phyloP scores from a whole-genome alignment of 2,329 filamentous ascomycete genomes.

The Berkeleyomyces basicola region DNA sequence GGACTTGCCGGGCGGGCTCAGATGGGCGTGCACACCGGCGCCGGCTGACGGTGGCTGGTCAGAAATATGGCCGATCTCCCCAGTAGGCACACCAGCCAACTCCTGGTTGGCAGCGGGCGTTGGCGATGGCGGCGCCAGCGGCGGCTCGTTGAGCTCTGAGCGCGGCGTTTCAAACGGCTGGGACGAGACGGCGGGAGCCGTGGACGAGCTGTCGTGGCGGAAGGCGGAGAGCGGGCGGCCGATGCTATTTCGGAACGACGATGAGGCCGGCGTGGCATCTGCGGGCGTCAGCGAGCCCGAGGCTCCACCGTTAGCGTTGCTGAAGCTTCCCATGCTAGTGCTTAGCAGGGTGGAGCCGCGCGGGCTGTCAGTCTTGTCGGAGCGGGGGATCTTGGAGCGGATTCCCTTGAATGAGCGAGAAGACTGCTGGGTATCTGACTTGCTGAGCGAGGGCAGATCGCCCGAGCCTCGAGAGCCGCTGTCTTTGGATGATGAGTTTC shows the following conservation, averaged over 20 bases:
- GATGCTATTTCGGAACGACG: slow-evolving; percentile 15
- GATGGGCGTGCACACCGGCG: slow-evolving; percentile 38
- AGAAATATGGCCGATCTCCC: slow-evolving; percentile 88
- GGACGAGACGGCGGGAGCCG: slow-evolving; percentile 15
- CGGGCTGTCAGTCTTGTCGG: slow-evolving; percentile 60
- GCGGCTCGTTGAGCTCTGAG: slow-evolving; percentile 8
- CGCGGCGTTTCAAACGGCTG: not conserved
- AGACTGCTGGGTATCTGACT: slow-evolving; percentile 86
- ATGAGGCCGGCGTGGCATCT: slow-evolving; percentile 14
- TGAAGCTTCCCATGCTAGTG: slow-evolving; percentile 34
- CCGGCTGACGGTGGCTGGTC: slow-evolving; percentile 65
- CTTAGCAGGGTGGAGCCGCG: slow-evolving; percentile 54
- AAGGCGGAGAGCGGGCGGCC: slow-evolving; percentile 3
- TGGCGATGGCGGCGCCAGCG: slow-evolving; percentile 9
- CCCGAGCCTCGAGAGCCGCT: slow-evolving; percentile 1
- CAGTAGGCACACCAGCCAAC: slow-evolving; percentile 64
- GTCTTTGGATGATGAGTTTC: slow-evolving; percentile 12
- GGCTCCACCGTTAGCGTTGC: slow-evolving; percentile 18
- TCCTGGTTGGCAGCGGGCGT: slow-evolving; percentile 56
- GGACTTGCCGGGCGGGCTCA: slow-evolving; percentile 64
- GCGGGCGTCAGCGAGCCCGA: slow-evolving; percentile 22
- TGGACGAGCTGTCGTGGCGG: slow-evolving; percentile 25
- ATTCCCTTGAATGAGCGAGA: slow-evolving; percentile 71
- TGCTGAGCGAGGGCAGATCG: slow-evolving; percentile 59
- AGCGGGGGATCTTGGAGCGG: slow-evolving; percentile 75